phyloP scores from a whole-genome alignment of 2,329 filamentous ascomycete genomes.

The Paraphoma sp. region DNA sequence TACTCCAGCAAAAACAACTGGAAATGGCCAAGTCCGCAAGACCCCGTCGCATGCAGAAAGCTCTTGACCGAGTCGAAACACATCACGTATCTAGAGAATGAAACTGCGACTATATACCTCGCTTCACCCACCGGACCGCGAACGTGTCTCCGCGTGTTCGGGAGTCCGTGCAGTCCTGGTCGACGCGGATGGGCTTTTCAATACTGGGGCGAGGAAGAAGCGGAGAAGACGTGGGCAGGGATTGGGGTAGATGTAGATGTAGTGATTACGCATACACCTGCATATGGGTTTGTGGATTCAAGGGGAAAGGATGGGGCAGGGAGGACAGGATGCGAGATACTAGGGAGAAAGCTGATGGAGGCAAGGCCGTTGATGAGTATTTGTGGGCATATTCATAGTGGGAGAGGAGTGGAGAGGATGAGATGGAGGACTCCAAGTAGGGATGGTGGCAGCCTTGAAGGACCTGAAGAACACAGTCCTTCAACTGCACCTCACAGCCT shows the following conservation, averaged over 20 bases:
- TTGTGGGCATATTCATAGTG: slow-evolving; percentile 76
- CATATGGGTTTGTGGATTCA: slow-evolving; percentile 64
- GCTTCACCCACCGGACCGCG: slow-evolving; percentile 60
- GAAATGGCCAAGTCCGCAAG: slow-evolving; percentile 64
- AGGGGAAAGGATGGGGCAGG: slow-evolving; percentile 23
- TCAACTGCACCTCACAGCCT: slow-evolving; percentile 38
- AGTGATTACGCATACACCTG: slow-evolving; percentile 74
- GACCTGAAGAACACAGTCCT: neutral
- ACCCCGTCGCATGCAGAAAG: slow-evolving; percentile 59
- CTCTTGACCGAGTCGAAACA: slow-evolving; percentile 59
- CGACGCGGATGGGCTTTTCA: slow-evolving; percentile 71
- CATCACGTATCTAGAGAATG: slow-evolving; percentile 71
- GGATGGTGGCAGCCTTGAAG: neutral
- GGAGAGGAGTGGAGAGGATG: slow-evolving; percentile 68
- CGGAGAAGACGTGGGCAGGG: slow-evolving; percentile 61
- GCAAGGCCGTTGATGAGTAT: slow-evolving; percentile 70
- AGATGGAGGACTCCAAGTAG: slow-evolving; percentile 60
- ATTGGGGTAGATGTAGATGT: slow-evolving; percentile 70
- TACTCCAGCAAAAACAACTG: slow-evolving; percentile 59
- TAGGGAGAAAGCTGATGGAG: slow-evolving; percentile 64
- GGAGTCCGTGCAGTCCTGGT: slow-evolving; percentile 69
- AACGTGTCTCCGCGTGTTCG: slow-evolving; percentile 72
- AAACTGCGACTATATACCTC: slow-evolving; percentile 62
- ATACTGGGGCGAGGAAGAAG: slow-evolving; percentile 57
- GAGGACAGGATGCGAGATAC: slow-evolving; percentile 64